Evolutionary conservation across 129 eudicot genomes (phyloP).

Genomic region (Smallanthus sonchifolius): DNA sequence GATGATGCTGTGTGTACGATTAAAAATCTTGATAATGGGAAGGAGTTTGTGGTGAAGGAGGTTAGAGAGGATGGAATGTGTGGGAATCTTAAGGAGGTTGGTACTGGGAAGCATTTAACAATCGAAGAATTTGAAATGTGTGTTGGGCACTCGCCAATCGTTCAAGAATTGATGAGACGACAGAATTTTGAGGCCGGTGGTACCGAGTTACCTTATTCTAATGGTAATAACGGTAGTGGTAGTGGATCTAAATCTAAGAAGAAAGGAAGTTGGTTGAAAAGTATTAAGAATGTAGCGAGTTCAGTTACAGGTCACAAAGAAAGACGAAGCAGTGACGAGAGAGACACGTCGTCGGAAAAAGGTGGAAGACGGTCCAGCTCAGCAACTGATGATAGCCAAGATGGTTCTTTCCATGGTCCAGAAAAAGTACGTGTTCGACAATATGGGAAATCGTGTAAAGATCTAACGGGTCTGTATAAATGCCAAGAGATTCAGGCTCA

Average conservation of each 20-base stretch:
- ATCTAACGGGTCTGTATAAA: slow-evolving; percentile 69
- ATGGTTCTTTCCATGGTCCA: slow-evolving; percentile 82
- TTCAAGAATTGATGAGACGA: slow-evolving; percentile 90
- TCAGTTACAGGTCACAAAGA: slow-evolving; percentile 78
- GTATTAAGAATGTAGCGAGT: slow-evolving; percentile 75
- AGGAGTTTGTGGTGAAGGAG: slow-evolving; percentile 94
- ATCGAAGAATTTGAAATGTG: slow-evolving; percentile 89
- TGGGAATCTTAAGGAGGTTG: slow-evolving; percentile 79
- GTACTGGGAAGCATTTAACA: slow-evolving; percentile 85
- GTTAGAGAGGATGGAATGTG: slow-evolving; percentile 84
- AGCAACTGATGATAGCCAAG: slow-evolving; percentile 97
- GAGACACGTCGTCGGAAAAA: slow-evolving; percentile 92
- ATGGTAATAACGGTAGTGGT: slow-evolving; percentile 40
- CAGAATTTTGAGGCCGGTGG: slow-evolving; percentile 81
- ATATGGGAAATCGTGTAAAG: slow-evolving; percentile 84
- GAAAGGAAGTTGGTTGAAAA: slow-evolving; percentile 79
- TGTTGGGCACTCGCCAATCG: slow-evolving; percentile 93
- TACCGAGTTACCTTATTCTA: slow-evolving; percentile 30
- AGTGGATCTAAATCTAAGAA: slow-evolving; percentile 59
- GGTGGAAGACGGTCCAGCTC: slow-evolving; percentile 96
- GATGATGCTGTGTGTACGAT: slow-evolving; percentile 54
- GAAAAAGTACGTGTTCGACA: slow-evolving; percentile 76
- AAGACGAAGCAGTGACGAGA: slow-evolving; percentile 82
- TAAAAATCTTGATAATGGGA: slow-evolving; percentile 85
- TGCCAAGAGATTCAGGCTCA: slow-evolving; percentile 95